Evolutionary conservation across 805 yeast genomes (phyloP).

Genomic region (Hanseniaspora meyeri): DNA sequence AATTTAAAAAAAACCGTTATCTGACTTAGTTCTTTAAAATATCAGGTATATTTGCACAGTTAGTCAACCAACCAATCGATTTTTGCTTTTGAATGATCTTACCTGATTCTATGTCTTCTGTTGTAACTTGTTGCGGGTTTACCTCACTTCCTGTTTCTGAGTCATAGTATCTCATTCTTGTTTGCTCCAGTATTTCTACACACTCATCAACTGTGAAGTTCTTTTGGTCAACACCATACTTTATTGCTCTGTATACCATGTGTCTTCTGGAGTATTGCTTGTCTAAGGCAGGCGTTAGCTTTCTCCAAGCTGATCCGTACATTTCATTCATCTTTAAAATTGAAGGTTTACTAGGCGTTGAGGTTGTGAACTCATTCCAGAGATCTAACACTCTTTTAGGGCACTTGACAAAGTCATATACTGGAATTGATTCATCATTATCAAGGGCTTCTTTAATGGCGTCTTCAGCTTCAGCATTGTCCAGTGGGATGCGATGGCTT

Average conservation of each 20-base stretch:
- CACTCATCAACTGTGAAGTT: constrained; percentile 35
- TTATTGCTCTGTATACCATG: constrained; percentile 44
- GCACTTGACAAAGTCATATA: constrained; percentile 29
- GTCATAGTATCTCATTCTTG: constrained; percentile 30
- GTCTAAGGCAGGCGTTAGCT: constrained; percentile 37
- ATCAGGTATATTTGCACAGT: constrained; percentile 29
- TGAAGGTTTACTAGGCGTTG: constrained; percentile 41
- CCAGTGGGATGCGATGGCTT: neutral
- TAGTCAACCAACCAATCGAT: constrained; percentile 36
- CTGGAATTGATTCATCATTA: neutral
- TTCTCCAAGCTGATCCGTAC: constrained; percentile 45
- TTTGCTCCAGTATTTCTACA: constrained; percentile 37
- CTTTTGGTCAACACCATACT: constrained; percentile 32
- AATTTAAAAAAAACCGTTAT: no score
- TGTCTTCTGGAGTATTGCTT: constrained; percentile 43
- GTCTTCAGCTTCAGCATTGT: neutral
- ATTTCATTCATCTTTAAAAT: constrained; percentile 37
- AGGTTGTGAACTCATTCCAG: constrained; percentile 47
- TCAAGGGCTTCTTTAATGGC: neutral
- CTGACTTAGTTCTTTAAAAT: neutral
- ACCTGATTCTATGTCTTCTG: neutral
- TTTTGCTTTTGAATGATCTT: constrained; percentile 17
- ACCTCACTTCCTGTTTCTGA: neutral
- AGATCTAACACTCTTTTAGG: constrained; percentile 40
- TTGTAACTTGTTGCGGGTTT: neutral